Evolutionary conservation across 306 rosid genomes (phyloP).

Genomic region (Vachellia pachyceras): DNA sequence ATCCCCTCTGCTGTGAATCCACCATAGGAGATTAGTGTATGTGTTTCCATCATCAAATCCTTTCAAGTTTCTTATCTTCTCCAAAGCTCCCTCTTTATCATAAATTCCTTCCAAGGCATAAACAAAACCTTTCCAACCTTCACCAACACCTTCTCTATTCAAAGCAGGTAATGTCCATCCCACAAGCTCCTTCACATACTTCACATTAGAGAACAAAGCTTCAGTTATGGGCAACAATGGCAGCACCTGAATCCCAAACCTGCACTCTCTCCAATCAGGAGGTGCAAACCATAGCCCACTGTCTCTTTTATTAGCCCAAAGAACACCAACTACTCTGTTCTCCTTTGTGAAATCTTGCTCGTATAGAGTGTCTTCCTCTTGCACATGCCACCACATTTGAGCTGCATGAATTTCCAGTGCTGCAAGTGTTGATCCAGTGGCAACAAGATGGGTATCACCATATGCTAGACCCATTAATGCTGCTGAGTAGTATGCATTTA

Average conservation of each 20-base stretch:
- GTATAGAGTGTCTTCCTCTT: conserved; percentile 53
- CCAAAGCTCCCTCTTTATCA: conserved; percentile 61
- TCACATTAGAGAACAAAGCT: conserved; percentile 63
- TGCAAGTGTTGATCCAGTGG: conserved; percentile 63
- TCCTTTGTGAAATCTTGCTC: conserved; percentile 61
- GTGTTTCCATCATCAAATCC: conserved; percentile 91
- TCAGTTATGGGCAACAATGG: conserved; percentile 79
- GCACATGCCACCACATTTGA: conserved; percentile 90
- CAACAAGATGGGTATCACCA: conserved; percentile 66
- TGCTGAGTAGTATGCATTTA: conserved; percentile 82
- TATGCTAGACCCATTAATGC: conserved; percentile 83
- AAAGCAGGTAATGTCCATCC: conserved; percentile 76
- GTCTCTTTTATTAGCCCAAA: conserved; percentile 88
- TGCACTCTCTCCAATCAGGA: conserved; percentile 76
- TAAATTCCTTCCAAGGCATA: conserved; percentile 77
- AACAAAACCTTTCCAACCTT: conserved; percentile 93
- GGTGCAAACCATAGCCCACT: conserved; percentile 84
- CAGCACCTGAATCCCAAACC: conserved; percentile 76
- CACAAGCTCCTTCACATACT: conserved; percentile 71
- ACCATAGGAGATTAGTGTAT: conserved; percentile 80
- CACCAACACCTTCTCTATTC: conserved; percentile 62
- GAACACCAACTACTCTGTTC: conserved; percentile 67
- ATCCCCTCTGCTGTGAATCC: conserved; percentile 79
- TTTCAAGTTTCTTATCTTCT: conserved; percentile 57
- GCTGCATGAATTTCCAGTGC: conserved; percentile 73